These are phyloP conservation scores for Pythium guiyangense DNA, from an alignment of 352 stramenopile genomes.

Conservation along the genomic window DNA sequence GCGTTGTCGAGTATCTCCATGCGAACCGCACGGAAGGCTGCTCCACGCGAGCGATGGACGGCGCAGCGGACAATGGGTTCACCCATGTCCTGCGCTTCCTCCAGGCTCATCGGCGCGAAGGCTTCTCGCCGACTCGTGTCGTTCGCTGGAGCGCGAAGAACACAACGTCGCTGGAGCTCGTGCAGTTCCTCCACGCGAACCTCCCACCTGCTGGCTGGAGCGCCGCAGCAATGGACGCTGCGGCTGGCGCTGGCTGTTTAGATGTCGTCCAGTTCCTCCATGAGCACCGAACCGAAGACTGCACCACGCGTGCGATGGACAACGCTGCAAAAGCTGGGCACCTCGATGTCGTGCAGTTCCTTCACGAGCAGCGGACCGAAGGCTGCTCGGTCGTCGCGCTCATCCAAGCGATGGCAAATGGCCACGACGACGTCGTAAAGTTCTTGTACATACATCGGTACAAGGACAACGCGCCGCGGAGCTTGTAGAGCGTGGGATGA, in stretches of 20 bases:
- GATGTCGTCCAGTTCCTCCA: constrained; percentile 8
- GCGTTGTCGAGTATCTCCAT: no score
- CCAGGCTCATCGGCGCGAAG: constrained; percentile 15
- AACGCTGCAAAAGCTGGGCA: constrained; percentile 8
- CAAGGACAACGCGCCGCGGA: constrained; percentile 10
- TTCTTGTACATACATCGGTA: constrained; percentile 15
- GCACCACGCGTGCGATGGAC: no score
- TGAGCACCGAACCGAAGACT: no score
- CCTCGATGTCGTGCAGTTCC: constrained; percentile 7
- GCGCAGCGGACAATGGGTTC: no score
- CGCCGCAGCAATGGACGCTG: constrained; percentile 14
- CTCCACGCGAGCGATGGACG: constrained; percentile 11
- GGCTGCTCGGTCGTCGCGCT: constrained; percentile 12
- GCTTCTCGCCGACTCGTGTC: constrained; percentile 13
- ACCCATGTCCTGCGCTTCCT: constrained; percentile 16
- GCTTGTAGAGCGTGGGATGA: constrained; percentile 23
- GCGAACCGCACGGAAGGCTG: constrained; percentile 10
- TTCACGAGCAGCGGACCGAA: constrained; percentile 10
- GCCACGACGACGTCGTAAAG: constrained; percentile 12
- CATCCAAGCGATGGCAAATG: constrained; percentile 7
- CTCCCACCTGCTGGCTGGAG: constrained; percentile 13
- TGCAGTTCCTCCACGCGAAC: constrained; percentile 21
- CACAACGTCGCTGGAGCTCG: constrained; percentile 12
- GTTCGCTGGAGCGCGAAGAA: constrained; percentile 4
- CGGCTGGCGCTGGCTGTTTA: constrained; percentile 11